Conservation (phyloP, 768 basidiomycete species). For the Mrakia frigida region DNA sequence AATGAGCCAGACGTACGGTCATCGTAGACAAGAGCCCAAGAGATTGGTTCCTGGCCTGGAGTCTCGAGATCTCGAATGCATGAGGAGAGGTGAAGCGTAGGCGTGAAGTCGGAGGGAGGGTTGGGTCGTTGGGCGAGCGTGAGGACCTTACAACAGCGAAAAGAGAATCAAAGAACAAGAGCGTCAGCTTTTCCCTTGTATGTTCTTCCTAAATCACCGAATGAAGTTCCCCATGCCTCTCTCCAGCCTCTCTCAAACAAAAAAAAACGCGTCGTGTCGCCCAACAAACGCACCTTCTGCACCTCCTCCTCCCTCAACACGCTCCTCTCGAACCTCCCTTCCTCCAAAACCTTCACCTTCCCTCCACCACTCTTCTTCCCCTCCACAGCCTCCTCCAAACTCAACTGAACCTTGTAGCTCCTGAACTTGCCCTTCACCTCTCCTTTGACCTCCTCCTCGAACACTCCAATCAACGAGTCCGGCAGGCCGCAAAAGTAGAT, state of each 20-base stretch:
- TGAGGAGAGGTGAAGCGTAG: conserved; percentile 8
- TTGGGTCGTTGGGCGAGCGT: neutral
- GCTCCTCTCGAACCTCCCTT: neutral
- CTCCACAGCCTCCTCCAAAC: neutral
- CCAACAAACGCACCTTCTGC: neutral
- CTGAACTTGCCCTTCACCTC: neutral
- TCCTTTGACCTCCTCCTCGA: neutral
- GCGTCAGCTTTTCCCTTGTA: neutral
- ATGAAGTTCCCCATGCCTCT: too few species aligned
- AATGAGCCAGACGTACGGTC: neutral
- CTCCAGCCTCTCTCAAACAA: too few species aligned
- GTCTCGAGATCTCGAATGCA: conserved; percentile 24
- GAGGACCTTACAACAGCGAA: neutral
- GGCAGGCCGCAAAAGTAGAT: conserved; percentile 24
- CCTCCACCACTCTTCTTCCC: neutral
- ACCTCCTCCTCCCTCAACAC: conserved; percentile 18
- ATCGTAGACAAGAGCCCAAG: conserved; percentile 18
- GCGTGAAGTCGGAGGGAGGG: neutral
- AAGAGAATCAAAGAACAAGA: neutral
- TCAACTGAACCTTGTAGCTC: conserved; percentile 25
- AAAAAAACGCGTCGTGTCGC: neutral
- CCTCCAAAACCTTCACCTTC: neutral
- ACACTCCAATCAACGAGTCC: neutral
- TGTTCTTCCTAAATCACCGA: too few species aligned
- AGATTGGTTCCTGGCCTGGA: conserved; percentile 7